Conservation (phyloP, 78 protist species). For the Dictyostelium citrinum region DNA sequence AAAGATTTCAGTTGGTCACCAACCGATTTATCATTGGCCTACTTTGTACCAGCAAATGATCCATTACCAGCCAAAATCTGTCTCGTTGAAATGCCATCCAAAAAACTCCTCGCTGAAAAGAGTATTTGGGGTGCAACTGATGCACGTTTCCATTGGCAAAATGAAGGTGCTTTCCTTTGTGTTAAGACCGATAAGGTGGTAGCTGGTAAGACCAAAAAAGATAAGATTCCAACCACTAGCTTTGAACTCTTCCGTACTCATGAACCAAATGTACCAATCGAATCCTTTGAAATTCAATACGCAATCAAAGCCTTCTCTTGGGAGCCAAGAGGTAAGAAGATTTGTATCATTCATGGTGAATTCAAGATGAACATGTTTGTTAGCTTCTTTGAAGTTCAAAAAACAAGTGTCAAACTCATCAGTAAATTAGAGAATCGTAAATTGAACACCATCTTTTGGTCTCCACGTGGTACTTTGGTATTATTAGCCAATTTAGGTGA, state of each 20-base stretch:
- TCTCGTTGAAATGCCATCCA: conserved; percentile 78
- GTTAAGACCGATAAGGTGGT: conserved; percentile 83
- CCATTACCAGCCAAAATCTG: conserved; percentile 82
- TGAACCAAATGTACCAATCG: conserved; percentile 86
- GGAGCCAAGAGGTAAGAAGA: conserved; percentile 85
- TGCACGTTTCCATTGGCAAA: conserved; percentile 89
- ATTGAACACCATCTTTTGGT: conserved; percentile 49
- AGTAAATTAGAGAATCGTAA: conserved; percentile 56
- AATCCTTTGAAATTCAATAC: conserved; percentile 53
- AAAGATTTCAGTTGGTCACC: conserved; percentile 90
- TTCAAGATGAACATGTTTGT: conserved; percentile 16
- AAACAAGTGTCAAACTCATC: conserved; percentile 36
- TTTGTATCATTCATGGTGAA: conserved; percentile 75
- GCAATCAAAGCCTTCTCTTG: conserved; percentile 76
- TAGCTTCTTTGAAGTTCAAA: conserved; percentile 52
- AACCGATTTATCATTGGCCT: conserved; percentile 78
- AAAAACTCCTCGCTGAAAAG: conserved; percentile 67
- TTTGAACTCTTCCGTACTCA: conserved; percentile 93
- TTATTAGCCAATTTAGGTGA: conserved; percentile 51
- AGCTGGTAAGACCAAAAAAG: conserved; percentile 64
- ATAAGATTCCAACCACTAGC: conserved; percentile 4
- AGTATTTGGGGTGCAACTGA: conserved; percentile 85
- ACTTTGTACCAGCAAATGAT: conserved; percentile 84
- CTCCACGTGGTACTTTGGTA: conserved; percentile 70
- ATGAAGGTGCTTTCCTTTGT: conserved; percentile 86